Evolutionary conservation across 1,139 yeast genomes (phyloP).

Genomic region (Suhomyces chickasaworum): DNA sequence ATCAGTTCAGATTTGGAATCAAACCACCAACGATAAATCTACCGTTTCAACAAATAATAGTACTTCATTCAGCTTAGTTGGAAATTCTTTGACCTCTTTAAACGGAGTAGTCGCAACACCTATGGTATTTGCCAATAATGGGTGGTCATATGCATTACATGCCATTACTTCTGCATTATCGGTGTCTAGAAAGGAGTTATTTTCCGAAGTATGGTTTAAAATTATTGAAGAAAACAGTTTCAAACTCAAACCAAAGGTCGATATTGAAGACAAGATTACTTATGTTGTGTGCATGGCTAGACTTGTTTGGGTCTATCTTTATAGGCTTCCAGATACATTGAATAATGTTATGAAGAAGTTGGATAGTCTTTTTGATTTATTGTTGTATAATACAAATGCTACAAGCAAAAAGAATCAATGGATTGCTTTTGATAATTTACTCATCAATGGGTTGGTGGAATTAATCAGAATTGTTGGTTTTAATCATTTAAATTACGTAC

Average conservation of each 20-base stretch:
- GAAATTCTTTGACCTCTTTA: conserved; percentile 6
- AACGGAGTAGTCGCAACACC: conserved; percentile 1
- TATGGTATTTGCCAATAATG: conserved; percentile 31
- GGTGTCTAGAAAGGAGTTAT: conserved; percentile 79
- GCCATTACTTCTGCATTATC: conserved; percentile 74
- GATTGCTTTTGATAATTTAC: conserved; percentile 60
- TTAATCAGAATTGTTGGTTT: conserved; percentile 75
- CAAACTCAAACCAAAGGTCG: conserved; percentile 45
- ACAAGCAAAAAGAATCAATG: conserved; percentile 68
- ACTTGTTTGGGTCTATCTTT: conserved; percentile 85
- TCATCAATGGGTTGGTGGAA: conserved; percentile 69
- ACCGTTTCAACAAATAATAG: background rate
- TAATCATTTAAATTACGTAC: conserved; percentile 73
- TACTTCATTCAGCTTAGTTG: background rate
- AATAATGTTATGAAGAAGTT: conserved; percentile 73
- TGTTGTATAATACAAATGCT: conserved; percentile 49
- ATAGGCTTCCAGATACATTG: conserved; percentile 83
- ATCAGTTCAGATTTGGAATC: conserved; percentile 44
- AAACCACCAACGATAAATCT: conserved; percentile 12
- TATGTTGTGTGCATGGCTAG: conserved; percentile 70
- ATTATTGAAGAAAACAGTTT: conserved; percentile 56
- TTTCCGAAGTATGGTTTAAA: conserved; percentile 72
- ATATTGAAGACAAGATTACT: conserved; percentile 60
- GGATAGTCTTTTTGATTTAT: conserved; percentile 53
- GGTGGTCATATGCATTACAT: conserved; percentile 74